Evolutionary conservation across 257 asterid species (phyloP), one percentile per base, ranked within the genome.

Genomic region (Plantago ovata): DNA sequence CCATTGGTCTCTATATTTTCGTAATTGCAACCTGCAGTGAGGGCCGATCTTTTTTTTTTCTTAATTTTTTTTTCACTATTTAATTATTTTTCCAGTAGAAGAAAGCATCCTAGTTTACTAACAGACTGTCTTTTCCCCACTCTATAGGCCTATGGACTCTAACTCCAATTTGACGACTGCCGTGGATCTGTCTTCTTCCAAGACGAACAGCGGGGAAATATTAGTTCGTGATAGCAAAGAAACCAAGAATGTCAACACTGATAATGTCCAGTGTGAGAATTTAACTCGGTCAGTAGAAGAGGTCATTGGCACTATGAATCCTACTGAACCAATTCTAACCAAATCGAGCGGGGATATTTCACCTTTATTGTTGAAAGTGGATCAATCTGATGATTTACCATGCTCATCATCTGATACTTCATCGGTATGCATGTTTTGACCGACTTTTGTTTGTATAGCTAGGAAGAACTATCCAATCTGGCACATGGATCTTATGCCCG

Each of bases 381-480:
- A 66, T 52, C 63, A 51, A 28, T 72, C 58, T 8, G 65, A 61
- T 64, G 65, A 69, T 69, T 48, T 73, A 61, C 68, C 71, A 50
- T 38, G 63, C 60, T 65, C 81, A 14, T 60, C 77, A 24, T 74
- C 87, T 45, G 69, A 64, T 64, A 63, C 66, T 72, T 71, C 81
- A 53, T 71, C 53, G 85, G 95, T 82, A 86, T 36, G 85, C 69
- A 58, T 64, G 45, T 41, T 62, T 66, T 62, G 48, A 63, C 39
- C 59, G 7, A 28, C 36, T 1, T 28, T 28, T 28, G 36, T 28
- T 28, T 28, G 36, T 28, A 28, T 28, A 8, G 7, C 6, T 28
- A 28, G 36, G 36, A 28, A 3, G 36, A 28, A 28, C 36, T 28
- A 28, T 28, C 36, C 7, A 8, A 28, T 28, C 36, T 28, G 36